A percentile compares a stretch with the other conserved stretches of the same genome.
phyloP scores from a whole-genome alignment of 192 early-diverging fungal species.

The Geosiphon pyriformis region DNA sequence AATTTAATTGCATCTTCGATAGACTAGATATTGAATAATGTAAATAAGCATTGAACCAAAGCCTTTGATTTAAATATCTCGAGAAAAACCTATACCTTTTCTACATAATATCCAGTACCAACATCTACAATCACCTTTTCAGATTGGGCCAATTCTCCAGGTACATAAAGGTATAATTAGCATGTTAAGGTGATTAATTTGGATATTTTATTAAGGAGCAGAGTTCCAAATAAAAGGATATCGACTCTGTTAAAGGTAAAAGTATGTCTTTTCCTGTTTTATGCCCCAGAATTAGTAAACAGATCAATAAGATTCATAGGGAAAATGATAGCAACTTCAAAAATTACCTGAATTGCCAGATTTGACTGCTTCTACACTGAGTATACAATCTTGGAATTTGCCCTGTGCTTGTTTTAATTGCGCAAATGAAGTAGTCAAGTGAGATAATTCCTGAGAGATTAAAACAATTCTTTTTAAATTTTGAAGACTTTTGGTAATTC shows the following conservation, averaged over 20 bases:
- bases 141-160: slow-evolving; percentile 75
- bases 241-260: slow-evolving; percentile 73
- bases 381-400: slow-evolving; percentile 79
- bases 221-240: slow-evolving; percentile 35
- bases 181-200: background rate
- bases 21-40: slow-evolving; percentile 39
- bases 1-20: slow-evolving; percentile 75
- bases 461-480: background rate
- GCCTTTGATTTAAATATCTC: background rate
- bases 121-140: slow-evolving; percentile 91
- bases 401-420: slow-evolving; percentile 84
- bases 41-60: background rate
- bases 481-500: too few species aligned
- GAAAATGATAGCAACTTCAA: slow-evolving; percentile 6
- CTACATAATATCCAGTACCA: slow-evolving; percentile 93
- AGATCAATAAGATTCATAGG: background rate
- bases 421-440: slow-evolving; percentile 76
- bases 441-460: slow-evolving; percentile 68
- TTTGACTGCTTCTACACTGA: slow-evolving; percentile 60
- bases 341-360: slow-evolving; percentile 43
- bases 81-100: slow-evolving; percentile 72
- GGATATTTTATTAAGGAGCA: background rate
- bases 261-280: slow-evolving; percentile 56
- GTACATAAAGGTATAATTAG: slow-evolving; percentile 78
- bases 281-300: background rate